Evolutionary conservation across 2,329 filamentous ascomycete genomes (phyloP), one percentile per base, ranked within the genome.

Genomic region (Hyphodiscus sp.): DNA sequence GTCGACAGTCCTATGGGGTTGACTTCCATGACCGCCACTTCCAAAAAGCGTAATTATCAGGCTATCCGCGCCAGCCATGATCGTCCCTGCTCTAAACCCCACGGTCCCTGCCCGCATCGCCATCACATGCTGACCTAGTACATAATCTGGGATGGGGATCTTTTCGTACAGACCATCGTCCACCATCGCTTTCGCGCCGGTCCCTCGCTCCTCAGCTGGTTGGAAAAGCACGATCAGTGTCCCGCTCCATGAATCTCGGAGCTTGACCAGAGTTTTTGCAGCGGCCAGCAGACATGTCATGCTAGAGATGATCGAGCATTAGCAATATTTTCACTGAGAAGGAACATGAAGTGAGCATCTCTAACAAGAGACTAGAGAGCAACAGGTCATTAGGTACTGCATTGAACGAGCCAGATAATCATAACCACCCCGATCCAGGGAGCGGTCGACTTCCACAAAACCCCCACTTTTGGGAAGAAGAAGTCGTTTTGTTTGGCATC

Each of bases 141-240:
- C 74, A n/a, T 79, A 64, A 59, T 82, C 78, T 2, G 80, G 80
- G n/a, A 75, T 68, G 0, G 78, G 78, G 2, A 81, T 70, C 50
- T 70, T 73, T 13, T 47, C 55, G 58, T 82, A 83, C 33, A 83
- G 60, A 0, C 81, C 80, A 60, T 80, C 80, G 43, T 79, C 75
- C 2, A 85, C 71, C 81, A 85, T 85, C 20, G 80, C 70, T 66
- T 77, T 76, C 0, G 85, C 85, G 0, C 85, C 85, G 0, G 72
- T 74, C 0, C 77, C 82, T 1, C 77, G 73, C 65, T 89, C 85
- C 64, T 88, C 85, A 1, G 79, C 78, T 0, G 85, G 85, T 61
- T 89, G 86, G 65, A 88, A 89, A 2, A 82, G 67, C 7, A 85
- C 65, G 5, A 89, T 69, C 19, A 88, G 61, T 0, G 82, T 87